Percentiles rank a stretch among this genome's conserved stretches.
Conservation (phyloP, 768 basidiomycete species). For the Rhodotorula sphaerocarpa region DNA sequence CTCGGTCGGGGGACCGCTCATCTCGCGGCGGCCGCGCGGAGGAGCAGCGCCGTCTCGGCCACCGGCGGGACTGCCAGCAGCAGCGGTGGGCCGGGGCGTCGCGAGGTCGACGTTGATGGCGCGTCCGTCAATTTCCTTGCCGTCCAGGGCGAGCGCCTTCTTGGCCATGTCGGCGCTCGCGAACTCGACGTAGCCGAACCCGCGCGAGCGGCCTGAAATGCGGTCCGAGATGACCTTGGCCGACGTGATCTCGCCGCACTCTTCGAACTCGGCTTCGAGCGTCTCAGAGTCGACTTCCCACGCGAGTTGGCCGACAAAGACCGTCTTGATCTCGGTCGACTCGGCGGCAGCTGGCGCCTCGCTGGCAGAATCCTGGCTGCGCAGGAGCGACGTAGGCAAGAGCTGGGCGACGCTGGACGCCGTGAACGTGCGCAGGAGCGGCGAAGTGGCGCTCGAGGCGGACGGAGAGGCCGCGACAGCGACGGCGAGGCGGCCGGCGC, state of each 20-base stretch:
- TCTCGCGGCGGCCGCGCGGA: no score
- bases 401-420: no score
- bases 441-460: no score
- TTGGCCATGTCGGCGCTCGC: conserved; percentile 45
- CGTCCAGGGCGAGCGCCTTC: conserved; percentile 70
- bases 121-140: conserved; percentile 86
- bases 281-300: conserved; percentile 98
- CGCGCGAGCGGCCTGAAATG: conserved; percentile 45
- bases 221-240: conserved; percentile 63
- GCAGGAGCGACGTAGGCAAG: no score
- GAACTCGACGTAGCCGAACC: conserved; percentile 46
- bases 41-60: no score
- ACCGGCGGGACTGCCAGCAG: no score
- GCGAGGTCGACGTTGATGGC: conserved; percentile 76
- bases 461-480: no score
- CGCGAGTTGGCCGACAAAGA: conserved; percentile 87
- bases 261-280: conserved; percentile 78
- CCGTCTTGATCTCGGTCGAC: conserved; percentile 49
- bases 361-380: no score
- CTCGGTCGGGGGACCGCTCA: conserved; percentile 53
- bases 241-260: conserved; percentile 79
- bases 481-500: no score
- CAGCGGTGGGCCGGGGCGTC: conserved; percentile 48
- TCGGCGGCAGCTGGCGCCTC: no score
- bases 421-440: no score